These are phyloP conservation scores for Asterochloris erici DNA, from an alignment of 139 green algal genomes.

Conservation along the genomic window DNA sequence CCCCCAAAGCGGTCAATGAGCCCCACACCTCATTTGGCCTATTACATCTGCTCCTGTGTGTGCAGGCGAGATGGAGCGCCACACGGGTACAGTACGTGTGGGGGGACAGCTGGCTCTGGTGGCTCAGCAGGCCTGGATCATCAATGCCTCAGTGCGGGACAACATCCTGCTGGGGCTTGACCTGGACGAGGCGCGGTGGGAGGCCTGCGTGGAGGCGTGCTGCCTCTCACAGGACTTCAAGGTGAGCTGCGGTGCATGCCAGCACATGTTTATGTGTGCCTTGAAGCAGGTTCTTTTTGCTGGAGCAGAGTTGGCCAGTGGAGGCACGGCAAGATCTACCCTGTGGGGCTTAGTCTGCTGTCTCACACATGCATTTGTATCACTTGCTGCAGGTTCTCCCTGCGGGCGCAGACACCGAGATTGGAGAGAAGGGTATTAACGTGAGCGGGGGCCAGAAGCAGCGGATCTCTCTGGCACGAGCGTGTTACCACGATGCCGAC, in stretches of 20 bases:
- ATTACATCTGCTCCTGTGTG: no score
- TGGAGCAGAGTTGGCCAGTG: no score
- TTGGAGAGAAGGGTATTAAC: conserved; percentile 92
- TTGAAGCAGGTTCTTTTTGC: background rate
- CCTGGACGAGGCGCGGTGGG: conserved; percentile 28
- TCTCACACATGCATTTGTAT: conserved; percentile 8
- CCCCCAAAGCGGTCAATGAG: no score
- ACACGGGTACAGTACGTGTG: conserved; percentile 37
- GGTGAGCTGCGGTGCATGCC: background rate
- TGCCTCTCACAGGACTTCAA: conserved; percentile 68
- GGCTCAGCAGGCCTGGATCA: conserved; percentile 74
- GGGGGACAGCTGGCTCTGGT: conserved; percentile 54
- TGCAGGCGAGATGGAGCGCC: conserved; percentile 19
- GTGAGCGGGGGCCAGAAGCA: conserved; percentile 92
- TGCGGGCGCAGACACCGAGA: conserved; percentile 84
- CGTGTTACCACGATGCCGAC: conserved; percentile 83
- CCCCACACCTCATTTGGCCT: background rate
- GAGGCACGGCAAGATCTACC: background rate
- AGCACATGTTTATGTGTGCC: background rate
- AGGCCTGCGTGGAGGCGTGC: conserved; percentile 48
- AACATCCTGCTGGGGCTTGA: conserved; percentile 77
- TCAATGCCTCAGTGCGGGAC: conserved; percentile 63
- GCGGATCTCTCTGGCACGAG: conserved; percentile 83
- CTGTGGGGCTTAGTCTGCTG: background rate
- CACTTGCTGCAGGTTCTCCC: conserved; percentile 55